A percentile compares a stretch with the other conserved stretches of the same genome.
Conservation (phyloP, 495 filamentous ascomycete species). For the Xylaria flabelliformis region DNA sequence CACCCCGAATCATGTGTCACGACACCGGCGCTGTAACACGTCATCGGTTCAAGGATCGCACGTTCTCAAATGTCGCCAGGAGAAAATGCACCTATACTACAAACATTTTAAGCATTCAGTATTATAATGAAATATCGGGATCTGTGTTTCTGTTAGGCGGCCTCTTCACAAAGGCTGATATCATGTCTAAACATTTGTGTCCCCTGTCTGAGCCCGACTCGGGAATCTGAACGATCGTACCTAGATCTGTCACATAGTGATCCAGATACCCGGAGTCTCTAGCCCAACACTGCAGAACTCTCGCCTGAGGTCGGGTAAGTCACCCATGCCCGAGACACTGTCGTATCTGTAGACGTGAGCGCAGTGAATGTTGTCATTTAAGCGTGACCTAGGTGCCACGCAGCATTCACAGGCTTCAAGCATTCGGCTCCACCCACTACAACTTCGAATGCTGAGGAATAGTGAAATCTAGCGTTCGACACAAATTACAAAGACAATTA, state of each 20-base stretch:
- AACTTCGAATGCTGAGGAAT: not conserved
- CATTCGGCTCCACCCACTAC: not conserved
- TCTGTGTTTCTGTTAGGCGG: not conserved
- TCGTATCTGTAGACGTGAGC: not conserved
- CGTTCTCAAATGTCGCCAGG: not conserved
- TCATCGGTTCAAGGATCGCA: not conserved
- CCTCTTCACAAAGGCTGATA: not conserved
- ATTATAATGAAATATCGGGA: not conserved
- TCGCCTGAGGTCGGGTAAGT: slow-evolving; percentile 2
- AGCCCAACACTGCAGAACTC: not conserved
- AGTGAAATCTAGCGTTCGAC: not conserved
- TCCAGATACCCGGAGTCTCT: slow-evolving; percentile 15
- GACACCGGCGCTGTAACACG: slow-evolving; percentile 13
- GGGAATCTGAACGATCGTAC: slow-evolving; percentile 2
- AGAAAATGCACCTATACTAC: not conserved
- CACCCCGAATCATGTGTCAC: not conserved
- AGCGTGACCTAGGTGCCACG: not conserved
- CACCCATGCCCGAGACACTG: not conserved
- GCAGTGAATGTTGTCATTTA: not conserved
- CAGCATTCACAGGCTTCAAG: not conserved
- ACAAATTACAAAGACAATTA: not conserved
- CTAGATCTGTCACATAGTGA: slow-evolving; percentile 19
- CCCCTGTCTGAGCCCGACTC: not conserved
- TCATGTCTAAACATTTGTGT: not conserved
- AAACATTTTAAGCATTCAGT: not conserved